These are phyloP conservation scores for Starmerella gropengiesseri DNA, from an alignment of 805 yeast genomes.

Conservation along the genomic window DNA sequence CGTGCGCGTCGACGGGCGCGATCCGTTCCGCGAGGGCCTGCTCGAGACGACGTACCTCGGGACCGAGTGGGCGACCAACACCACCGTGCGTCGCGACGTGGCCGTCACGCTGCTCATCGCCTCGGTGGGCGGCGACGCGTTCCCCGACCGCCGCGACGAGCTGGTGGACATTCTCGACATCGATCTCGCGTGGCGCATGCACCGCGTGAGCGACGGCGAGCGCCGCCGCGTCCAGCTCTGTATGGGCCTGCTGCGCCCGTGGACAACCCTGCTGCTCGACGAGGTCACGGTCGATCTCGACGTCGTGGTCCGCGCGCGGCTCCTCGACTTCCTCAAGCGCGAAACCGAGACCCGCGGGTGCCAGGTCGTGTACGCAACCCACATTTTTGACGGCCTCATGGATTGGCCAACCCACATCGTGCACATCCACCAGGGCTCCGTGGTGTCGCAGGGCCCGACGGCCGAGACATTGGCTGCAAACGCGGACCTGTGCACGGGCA, in stretches of 20 bases:
- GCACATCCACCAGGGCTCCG: conserved; percentile 63
- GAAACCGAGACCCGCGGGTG: conserved; percentile 65
- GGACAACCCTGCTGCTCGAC: conserved; percentile 78
- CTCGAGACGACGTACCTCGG: conserved; percentile 64
- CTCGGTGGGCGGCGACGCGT: conserved; percentile 73
- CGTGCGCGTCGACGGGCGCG: conserved; percentile 65
- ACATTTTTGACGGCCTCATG: conserved; percentile 89
- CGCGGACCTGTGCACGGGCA: conserved; percentile 15
- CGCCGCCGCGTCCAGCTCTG: conserved; percentile 85
- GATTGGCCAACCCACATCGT: conserved; percentile 78
- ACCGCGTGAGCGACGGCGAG: conserved; percentile 85
- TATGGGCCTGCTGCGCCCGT: conserved; percentile 87
- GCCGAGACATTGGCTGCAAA: conserved; percentile 21
- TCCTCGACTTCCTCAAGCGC: conserved; percentile 55
- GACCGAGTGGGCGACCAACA: conserved; percentile 94
- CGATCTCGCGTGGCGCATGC: conserved; percentile 86
- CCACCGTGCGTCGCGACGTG: conserved; percentile 80
- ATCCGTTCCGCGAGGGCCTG: conserved; percentile 66
- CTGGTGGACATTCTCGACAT: conserved; percentile 72
- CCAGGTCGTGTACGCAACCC: conserved; percentile 84
- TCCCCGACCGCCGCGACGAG: conserved; percentile 62
- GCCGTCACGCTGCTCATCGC: conserved; percentile 70
- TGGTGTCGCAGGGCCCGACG: conserved; percentile 27
- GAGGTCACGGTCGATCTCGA: conserved; percentile 96
- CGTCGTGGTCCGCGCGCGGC: conserved; percentile 71